Conservation (phyloP, 2,329 filamentous ascomycete species). For the Xenosphaeropsis pyriputrescens region DNA sequence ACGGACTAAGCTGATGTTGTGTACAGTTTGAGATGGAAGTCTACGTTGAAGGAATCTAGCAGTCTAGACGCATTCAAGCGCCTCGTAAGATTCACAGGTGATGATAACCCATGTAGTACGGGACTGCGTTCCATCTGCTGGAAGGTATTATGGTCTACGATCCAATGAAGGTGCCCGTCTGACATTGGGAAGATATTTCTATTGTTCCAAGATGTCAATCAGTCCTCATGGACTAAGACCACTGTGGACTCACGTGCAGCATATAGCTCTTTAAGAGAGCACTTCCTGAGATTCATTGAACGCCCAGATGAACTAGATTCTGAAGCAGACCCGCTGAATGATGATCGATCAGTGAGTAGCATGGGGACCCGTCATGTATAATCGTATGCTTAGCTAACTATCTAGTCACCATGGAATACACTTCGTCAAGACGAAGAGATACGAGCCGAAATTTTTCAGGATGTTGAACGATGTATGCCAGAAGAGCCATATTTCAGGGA, state of each 20-base stretch:
- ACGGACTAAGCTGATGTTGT: constrained; percentile 7
- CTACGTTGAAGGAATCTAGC: constrained; percentile 40
- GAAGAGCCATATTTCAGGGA: constrained; percentile 86
- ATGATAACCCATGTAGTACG: constrained; percentile 47
- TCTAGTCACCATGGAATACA: constrained; percentile 81
- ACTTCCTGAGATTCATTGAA: constrained; percentile 70
- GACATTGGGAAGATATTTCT: constrained; percentile 51
- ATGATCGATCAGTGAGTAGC: constrained; percentile 45
- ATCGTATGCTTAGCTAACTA: constrained; percentile 23
- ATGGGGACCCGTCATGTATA: too few species aligned
- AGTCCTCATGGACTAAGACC: constrained; percentile 51
- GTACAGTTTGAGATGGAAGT: constrained; percentile 51
- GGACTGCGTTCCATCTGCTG: constrained; percentile 81
- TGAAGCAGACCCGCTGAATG: constrained; percentile 69
- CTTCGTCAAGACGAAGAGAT: constrained; percentile 72
- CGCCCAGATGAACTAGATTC: constrained; percentile 70
- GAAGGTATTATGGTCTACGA: constrained; percentile 46
- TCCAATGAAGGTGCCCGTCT: constrained; percentile 2
- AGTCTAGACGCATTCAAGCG: constrained; percentile 46
- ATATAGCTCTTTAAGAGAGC: constrained; percentile 58
- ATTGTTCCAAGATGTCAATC: constrained; percentile 54
- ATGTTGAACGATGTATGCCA: constrained; percentile 80
- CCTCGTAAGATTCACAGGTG: constrained; percentile 45
- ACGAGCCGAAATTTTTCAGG: constrained; percentile 80
- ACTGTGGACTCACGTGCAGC: constrained; percentile 54